These are phyloP conservation scores for Auriscalpium vulgare DNA, from an alignment of 768 basidiomycete species.

Conservation along the genomic window DNA sequence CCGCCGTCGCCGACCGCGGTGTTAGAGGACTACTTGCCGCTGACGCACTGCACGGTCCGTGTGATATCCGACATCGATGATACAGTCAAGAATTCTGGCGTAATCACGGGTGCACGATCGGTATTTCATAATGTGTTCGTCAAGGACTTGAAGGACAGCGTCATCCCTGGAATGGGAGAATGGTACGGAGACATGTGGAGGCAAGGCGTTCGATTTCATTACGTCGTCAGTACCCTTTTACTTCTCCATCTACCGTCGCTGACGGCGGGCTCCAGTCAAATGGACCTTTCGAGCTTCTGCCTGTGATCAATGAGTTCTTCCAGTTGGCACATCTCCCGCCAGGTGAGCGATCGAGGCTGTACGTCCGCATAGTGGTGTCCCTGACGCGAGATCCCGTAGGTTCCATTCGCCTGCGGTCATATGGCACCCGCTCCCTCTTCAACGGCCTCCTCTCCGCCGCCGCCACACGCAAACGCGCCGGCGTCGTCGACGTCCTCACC, in stretches of 20 bases:
- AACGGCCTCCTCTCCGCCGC: conserved; percentile 77
- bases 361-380: neutral
- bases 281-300: conserved; percentile 77
- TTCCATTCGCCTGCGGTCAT: conserved; percentile 77
- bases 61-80: conserved; percentile 94
- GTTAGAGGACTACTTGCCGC: conserved; percentile 23
- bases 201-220: conserved; percentile 75
- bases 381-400: conserved; percentile 29
- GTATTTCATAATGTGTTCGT: conserved; percentile 93
- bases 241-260: neutral
- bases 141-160: conserved; percentile 66
- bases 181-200: conserved; percentile 69
- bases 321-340: conserved; percentile 57
- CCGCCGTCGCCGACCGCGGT: conserved; percentile 10
- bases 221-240: conserved; percentile 55
- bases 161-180: conserved; percentile 77
- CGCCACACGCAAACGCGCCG: conserved; percentile 73
- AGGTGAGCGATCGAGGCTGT: conserved; percentile 28
- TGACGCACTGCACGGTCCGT: conserved; percentile 59
- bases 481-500: conserved; percentile 70
- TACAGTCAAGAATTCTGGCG: conserved; percentile 75
- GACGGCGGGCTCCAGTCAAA: conserved; percentile 54
- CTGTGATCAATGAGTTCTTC: conserved; percentile 73
- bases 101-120: conserved; percentile 70
- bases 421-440: conserved; percentile 77